These are phyloP conservation scores for Hanseniaspora mollemarum DNA, from an alignment of 805 yeast genomes.

Conservation along the genomic window DNA sequence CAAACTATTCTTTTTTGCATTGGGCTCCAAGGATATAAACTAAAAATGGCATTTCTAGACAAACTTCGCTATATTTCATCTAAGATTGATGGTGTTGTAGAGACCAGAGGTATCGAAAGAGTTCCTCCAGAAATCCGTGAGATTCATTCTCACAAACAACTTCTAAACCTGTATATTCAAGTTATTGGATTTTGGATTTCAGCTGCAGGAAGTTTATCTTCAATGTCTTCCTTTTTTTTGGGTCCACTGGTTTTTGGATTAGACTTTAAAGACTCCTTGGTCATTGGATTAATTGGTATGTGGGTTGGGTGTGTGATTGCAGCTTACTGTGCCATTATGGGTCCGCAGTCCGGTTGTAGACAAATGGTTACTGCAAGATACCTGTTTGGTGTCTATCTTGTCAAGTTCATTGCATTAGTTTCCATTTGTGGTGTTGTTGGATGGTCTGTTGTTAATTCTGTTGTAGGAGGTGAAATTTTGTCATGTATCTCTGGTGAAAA, in stretches of 20 bases:
- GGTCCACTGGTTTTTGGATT: constrained; percentile 64
- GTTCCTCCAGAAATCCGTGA: constrained; percentile 57
- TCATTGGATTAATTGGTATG: constrained; percentile 53
- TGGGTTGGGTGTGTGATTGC: constrained; percentile 64
- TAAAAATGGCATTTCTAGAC: neutral
- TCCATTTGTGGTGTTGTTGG: constrained; percentile 70
- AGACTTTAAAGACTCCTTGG: constrained; percentile 52
- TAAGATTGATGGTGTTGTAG: constrained; percentile 52
- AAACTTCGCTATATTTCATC: constrained; percentile 25
- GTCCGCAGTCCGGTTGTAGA: constrained; percentile 81
- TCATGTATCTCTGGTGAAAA: constrained; percentile 51
- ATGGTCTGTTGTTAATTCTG: constrained; percentile 90
- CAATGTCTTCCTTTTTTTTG: constrained; percentile 72
- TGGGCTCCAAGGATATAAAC: no score
- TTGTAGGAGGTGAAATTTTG: constrained; percentile 77
- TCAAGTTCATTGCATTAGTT: constrained; percentile 60
- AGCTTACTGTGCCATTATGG: constrained; percentile 75
- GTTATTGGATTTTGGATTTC: constrained; percentile 73
- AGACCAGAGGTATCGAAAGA: constrained; percentile 69
- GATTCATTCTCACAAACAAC: constrained; percentile 21
- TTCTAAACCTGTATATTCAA: constrained; percentile 29
- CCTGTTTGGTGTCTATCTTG: constrained; percentile 77
- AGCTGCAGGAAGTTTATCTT: constrained; percentile 78
- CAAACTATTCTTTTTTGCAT: neutral
- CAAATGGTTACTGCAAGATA: constrained; percentile 77